Base-by-base conservation (phyloP, 768 basidiomycete species). In the Pleurotus tuoliensis region DNA sequence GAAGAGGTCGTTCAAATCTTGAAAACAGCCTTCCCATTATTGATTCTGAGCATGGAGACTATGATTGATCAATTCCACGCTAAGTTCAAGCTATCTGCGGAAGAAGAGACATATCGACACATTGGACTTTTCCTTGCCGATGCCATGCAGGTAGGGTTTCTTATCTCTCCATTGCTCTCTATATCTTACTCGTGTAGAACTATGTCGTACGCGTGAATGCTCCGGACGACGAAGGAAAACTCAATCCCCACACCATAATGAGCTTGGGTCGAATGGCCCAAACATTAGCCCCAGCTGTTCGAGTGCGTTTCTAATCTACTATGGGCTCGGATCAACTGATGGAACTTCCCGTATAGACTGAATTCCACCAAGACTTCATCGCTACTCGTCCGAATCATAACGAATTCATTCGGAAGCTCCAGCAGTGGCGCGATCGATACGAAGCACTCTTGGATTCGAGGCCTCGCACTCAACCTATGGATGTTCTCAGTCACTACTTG, bases 11-110 rank as follows among this genome's bases (percentile, higher is more conserved):
- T 94, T 41, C 89, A 94, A 66, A 86, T 92, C 38, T 78, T 98
- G 64, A 98, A 99, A 74, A 97, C 96, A 0, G 88, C 92, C 0
- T 97, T 95, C 78, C 97, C 97, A 0, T 80, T 99, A 5, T 81
- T 99, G 37, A 92, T 96, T 27, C 76, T 98, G 18, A 97, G 94
- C 56, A 79, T 99, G 79, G 97, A 99, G 73, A 95, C 93, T 13
- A 90, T 98, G 81, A 90, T 95, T 3, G 97, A 99, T 62, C 94
- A 98, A 71, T 90, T 99, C 61, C 80, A 85, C 18, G 82, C 86
- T 57, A 83, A 94, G 51, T 96, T 98, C 75, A 96, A 97, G 69
- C 83, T 90, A 2, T 79, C 82, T 1, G 81, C 85, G 2, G 97
- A 99, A 58, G 97, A 99, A 71, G 95, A 98, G 61, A 86, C 94